Base-by-base conservation (phyloP, 257 asterid genomes). In the Gynochthodes officinalis region DNA sequence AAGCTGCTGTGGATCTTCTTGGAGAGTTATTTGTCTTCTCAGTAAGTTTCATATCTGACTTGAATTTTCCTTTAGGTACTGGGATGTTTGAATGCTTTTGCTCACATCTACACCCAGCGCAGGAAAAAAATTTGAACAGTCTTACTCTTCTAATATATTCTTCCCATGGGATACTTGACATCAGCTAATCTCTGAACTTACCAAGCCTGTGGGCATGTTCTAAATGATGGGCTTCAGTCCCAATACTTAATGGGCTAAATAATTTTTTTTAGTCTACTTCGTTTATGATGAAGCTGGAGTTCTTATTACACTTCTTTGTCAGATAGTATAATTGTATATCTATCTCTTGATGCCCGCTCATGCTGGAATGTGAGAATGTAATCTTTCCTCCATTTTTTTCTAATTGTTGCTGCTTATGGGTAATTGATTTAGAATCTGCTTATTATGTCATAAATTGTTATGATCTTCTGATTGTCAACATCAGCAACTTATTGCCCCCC, bases 21-120 rank as follows among this genome's bases (percentile, higher is more conserved):
- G 99, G 99, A 70, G 98, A 95, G 77, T 0, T 82, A 48, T 95
- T 95, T 78, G 79, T 95, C 81, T 95, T 95, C 84, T 77, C 89
- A 84, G 98, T 95, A 90, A 12, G 73, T 69, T 67, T 80, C 70
- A 63, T 70, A 55, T 64, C 73, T 69, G 37, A 71, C 73, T 76
- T 75, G 55, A 61, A 32, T 63, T 63, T 80, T 37, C 61, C 61
- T 73, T 43, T 53, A 4, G 58, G 52, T 72, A 35, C 58, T 18
- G 52, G 60, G 43, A 19, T 39, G 72, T 2, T 40, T 65, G 32
- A 39, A 19, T 25, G 43, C 8, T n/a, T 42, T 13, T 54, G 40
- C 37, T 64, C 35, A 52, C 27, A 33, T 30, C 16, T 9, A 3
- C 28, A 18, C 57, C 30, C 12, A 46, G 28, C 15, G 30, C 1